phyloP scores from a whole-genome alignment of 2,329 filamentous ascomycete species.

The Colletotrichum shisoi region DNA sequence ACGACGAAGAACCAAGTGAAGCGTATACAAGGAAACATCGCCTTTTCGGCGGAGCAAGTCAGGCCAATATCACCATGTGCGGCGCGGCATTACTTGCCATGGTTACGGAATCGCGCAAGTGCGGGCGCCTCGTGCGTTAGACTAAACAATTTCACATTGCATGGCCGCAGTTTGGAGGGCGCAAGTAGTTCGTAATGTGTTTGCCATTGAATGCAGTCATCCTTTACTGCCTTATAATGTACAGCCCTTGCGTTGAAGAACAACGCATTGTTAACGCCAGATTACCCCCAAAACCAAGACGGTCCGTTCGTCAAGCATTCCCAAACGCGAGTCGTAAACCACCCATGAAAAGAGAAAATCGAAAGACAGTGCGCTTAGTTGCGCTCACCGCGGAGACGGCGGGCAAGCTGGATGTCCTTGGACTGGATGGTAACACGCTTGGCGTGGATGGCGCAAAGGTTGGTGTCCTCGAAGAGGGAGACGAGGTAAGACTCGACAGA shows the following conservation, averaged over 20 bases:
- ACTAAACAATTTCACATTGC: no score
- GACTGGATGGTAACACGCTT: constrained; percentile 99
- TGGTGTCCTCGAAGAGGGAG: constrained; percentile 97
- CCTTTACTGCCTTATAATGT: constrained; percentile 54
- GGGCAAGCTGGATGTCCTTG: constrained; percentile 96
- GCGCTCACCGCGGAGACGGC: constrained; percentile 92
- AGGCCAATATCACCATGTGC: no score
- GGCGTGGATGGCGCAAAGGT: constrained; percentile 97
- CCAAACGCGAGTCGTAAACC: constrained; percentile 54
- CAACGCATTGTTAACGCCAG: constrained; percentile 57
- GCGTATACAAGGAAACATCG: no score
- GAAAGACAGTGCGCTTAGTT: constrained; percentile 65
- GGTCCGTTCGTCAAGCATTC: constrained; percentile 52
- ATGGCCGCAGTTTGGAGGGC: no score
- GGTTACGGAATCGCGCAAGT: accelerated
- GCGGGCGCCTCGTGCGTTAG: accelerated
- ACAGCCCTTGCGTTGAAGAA: constrained; percentile 54
- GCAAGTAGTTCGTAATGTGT: constrained; percentile 46
- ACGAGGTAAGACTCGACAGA: constrained; percentile 98
- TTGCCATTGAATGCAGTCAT: constrained; percentile 48
- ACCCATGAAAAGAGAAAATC: constrained; percentile 45
- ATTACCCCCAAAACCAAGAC: constrained; percentile 51
- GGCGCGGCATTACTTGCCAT: no score
- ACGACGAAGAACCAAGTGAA: no score
- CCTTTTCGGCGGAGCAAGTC: no score